These are phyloP conservation scores for Penicillium sp. DNA, from an alignment of 2,329 filamentous ascomycete species.

Conservation along the genomic window DNA sequence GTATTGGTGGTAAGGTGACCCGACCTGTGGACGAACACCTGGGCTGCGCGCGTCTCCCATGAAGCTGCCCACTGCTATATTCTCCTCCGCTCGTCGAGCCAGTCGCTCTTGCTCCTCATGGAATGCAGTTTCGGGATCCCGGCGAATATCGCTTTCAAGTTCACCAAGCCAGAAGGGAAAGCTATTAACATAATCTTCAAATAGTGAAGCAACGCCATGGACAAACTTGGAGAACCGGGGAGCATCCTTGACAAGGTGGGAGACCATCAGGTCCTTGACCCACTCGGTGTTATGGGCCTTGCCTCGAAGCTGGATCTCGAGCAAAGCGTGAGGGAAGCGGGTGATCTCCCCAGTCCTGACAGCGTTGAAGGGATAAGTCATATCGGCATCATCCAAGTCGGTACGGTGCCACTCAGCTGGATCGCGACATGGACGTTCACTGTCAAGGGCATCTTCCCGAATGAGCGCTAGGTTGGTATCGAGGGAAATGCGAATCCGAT, in stretches of 20 bases:
- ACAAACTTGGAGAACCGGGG: conserved; percentile 96
- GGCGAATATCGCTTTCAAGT: conserved; percentile 88
- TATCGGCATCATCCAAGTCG: conserved; percentile 78
- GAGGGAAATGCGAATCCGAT: conserved; percentile 85
- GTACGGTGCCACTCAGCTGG: conserved; percentile 84
- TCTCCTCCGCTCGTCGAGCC: conserved; percentile 78
- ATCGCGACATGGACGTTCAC: conserved; percentile 81
- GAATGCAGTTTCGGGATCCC: conserved; percentile 85
- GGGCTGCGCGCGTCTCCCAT: conserved; percentile 56
- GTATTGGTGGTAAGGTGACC: conserved; percentile 34
- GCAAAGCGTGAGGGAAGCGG: conserved; percentile 82
- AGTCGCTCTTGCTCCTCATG: conserved; percentile 85
- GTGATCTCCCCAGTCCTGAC: conserved; percentile 90
- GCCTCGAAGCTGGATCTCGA: conserved; percentile 83
- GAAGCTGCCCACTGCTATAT: conserved; percentile 84
- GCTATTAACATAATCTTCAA: conserved; percentile 93
- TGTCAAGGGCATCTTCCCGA: conserved; percentile 69
- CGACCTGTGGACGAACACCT: conserved; percentile 27
- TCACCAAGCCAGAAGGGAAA: conserved; percentile 95
- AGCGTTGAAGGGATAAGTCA: conserved; percentile 82
- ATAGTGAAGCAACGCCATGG: conserved; percentile 85
- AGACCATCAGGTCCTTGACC: conserved; percentile 88
- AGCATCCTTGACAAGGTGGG: conserved; percentile 84
- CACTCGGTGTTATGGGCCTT: conserved; percentile 69
- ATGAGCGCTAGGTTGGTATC: conserved; percentile 92